Conservation (phyloP, 495 filamentous ascomycete genomes). For the Xylaria grammica region DNA sequence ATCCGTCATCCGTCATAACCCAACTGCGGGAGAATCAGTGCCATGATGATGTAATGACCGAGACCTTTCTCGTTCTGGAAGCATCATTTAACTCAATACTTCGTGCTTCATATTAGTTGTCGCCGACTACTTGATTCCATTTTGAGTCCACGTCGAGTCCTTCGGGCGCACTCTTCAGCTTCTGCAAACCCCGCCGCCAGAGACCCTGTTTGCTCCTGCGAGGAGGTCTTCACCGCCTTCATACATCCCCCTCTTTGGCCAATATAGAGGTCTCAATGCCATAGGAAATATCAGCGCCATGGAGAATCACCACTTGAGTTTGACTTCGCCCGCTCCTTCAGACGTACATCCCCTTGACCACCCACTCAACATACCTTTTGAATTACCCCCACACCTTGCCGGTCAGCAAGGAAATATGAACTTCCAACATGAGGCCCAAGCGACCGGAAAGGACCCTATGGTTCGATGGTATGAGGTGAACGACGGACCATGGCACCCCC, state of each 20-base stretch:
- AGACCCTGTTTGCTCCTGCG: not conserved
- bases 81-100: not conserved
- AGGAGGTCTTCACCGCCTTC: not conserved
- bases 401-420: conserved; percentile 24
- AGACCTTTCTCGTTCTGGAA: not conserved
- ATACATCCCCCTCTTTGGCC: not conserved
- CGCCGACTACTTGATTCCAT: conserved; percentile 9
- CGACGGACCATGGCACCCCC: conserved; percentile 48
- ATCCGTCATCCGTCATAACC: not conserved
- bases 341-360: conserved; percentile 12
- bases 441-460: conserved; percentile 29
- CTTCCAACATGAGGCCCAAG: conserved; percentile 11
- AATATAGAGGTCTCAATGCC: conserved; percentile 10
- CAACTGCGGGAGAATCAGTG: not conserved
- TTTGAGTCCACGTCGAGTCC: not conserved
- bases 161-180: not conserved
- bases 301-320: conserved; percentile 28
- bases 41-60: conserved; percentile 8
- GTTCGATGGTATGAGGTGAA: conserved; percentile 42
- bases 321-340: conserved; percentile 29
- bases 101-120: not conserved
- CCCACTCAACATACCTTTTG: conserved; percentile 4
- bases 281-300: conserved; percentile 19
- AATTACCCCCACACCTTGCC: conserved; percentile 25
- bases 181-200: not conserved